A percentile compares a stretch with the other conserved stretches of the same genome.
phyloP scores from a whole-genome alignment of 345 rosid genomes.

The Raphanus raphanistrum region DNA sequence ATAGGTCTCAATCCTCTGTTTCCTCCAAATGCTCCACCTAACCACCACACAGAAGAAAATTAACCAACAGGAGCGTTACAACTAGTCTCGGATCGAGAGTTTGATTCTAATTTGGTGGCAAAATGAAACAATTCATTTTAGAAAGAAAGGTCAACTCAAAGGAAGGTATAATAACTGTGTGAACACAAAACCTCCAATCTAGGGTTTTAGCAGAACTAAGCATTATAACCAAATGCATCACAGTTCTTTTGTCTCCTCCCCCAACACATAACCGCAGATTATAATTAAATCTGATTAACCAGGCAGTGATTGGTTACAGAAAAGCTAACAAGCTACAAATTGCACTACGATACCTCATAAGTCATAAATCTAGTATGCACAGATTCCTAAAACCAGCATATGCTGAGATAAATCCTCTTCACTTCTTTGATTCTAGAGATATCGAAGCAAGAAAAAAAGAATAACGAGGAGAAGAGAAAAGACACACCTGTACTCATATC shows the following conservation, averaged over 20 bases:
- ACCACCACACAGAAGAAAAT: not conserved
- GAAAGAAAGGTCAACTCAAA: not conserved
- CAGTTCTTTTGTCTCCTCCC: not conserved
- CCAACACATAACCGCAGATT: not conserved
- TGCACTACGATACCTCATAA: not conserved
- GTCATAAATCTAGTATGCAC: not conserved
- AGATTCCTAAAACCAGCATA: constrained; percentile 1
- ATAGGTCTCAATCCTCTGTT: constrained; percentile 84
- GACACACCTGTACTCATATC: constrained; percentile 36
- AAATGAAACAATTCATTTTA: not conserved
- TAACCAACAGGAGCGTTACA: not conserved
- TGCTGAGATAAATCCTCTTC: not conserved
- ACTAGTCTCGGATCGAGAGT: not conserved
- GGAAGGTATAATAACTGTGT: not conserved
- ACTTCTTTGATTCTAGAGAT: not conserved
- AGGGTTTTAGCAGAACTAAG: not conserved
- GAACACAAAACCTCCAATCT: not conserved
- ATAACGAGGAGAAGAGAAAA: not conserved
- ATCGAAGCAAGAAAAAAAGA: not conserved
- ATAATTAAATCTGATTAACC: not conserved
- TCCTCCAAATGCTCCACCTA: constrained; percentile 98
- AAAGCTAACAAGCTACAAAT: not conserved
- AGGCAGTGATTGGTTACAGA: not conserved
- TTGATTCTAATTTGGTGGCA: not conserved
- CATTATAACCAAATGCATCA: not conserved